Percentiles rank a stretch among this genome's conserved stretches.
phyloP scores from a whole-genome alignment of 768 basidiomycete species.

The Russula foetens region DNA sequence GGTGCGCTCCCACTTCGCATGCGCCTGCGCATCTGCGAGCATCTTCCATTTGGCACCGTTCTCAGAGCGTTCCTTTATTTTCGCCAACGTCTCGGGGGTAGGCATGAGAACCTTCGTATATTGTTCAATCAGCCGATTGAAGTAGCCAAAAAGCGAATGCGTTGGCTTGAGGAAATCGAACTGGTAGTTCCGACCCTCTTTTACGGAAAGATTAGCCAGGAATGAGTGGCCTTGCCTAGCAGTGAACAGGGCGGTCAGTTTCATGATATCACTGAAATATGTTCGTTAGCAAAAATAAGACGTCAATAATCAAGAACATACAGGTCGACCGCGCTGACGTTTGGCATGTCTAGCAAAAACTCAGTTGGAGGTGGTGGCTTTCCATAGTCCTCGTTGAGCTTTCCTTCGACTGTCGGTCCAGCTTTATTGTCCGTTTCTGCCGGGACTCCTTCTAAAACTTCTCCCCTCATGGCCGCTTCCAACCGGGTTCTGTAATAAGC shows the following conservation, averaged over 20 bases:
- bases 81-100: conserved; percentile 61
- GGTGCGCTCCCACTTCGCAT: conserved; percentile 85
- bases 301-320: conserved; percentile 39
- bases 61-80: conserved; percentile 56
- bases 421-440: conserved; percentile 19
- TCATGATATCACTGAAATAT: conserved; percentile 76
- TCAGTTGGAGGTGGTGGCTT: conserved; percentile 72
- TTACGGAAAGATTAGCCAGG: conserved; percentile 72
- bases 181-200: conserved; percentile 93
- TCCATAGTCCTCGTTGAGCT: conserved; percentile 43
- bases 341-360: conserved; percentile 81
- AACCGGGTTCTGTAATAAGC: conserved; percentile 93
- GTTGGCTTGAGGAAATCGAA: conserved; percentile 96
- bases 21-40: conserved; percentile 62
- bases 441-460: conserved; percentile 52
- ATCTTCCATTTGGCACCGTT: conserved; percentile 68
- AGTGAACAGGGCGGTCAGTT: conserved; percentile 91
- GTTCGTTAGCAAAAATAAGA: not conserved
- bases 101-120: conserved; percentile 89
- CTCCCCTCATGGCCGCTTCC: conserved; percentile 73
- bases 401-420: conserved; percentile 4
- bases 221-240: conserved; percentile 86
- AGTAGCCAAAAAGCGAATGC: conserved; percentile 93
- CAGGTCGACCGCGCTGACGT: conserved; percentile 85
- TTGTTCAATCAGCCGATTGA: conserved; percentile 95